Evolutionary conservation across 208 protist species (phyloP), one percentile per base, ranked within the genome.

Genomic region (Blechomonas ayalai): DNA sequence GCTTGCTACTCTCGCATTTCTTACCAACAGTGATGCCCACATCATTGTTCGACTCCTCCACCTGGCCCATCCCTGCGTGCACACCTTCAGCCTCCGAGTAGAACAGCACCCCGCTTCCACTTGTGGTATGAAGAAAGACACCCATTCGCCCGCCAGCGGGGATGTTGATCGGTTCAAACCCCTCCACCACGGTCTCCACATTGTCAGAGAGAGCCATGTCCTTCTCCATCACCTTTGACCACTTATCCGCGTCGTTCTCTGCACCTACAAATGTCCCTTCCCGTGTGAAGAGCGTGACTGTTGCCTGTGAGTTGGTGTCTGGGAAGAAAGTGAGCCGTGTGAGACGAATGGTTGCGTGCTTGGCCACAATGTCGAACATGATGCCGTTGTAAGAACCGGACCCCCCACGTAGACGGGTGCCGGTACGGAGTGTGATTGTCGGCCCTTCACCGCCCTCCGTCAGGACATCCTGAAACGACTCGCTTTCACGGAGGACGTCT

Each of bases 361-460:
- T 82, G 3, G 87, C 73, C 10, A 95, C 62, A 1, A 95, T 59
- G 55, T 95, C 78, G 41, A 95, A 95, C 82, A 95, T 92, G 51
- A 95, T 90, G 8, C 87, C 82, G 38, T 90, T 84, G 65, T 84
- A 90, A 19, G 82, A 92, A 2, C 78, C 78, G 1, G 80, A 71
- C 3, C 73, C 65, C 27, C 67, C 75, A 2, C 73, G 67, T 26
- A 81, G 59, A 42, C 63, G 52, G 13, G 52, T 41, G 12, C 76
- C 74, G 0, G 78, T 88, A 41, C 54, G 63, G 50, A 91, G 61
- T 33, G 67, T 77, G 27, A 79, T 45, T 15, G 50, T 67, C 3
- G 69, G 73, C 3, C 63, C 73, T 23, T 90, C 77, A 3, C 43
- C 49, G 49, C 24, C 51, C 38, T 73, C 64, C 31, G 62, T 62